These are phyloP conservation scores for Friedmanniomyces simplex DNA, from an alignment of 495 filamentous ascomycete genomes.

Conservation along the genomic window DNA sequence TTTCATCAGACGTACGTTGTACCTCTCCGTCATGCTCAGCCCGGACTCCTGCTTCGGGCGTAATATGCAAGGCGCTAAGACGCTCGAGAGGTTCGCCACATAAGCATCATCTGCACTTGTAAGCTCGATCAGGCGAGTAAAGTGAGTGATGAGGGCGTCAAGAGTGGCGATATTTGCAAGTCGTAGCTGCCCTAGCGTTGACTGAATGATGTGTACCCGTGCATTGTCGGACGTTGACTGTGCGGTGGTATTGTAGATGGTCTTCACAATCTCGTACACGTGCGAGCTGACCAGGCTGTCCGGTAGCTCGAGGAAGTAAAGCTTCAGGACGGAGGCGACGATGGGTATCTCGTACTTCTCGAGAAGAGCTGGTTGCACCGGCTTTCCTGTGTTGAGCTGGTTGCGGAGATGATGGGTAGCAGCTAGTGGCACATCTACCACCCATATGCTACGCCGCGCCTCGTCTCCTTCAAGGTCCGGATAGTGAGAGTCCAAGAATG, in stretches of 20 bases:
- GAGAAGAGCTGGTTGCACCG: conserved; percentile 63
- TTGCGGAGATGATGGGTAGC: conserved; percentile 78
- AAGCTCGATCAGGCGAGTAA: conserved; percentile 90
- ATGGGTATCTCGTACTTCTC: conserved; percentile 85
- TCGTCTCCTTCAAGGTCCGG: conserved; percentile 97
- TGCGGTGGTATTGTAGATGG: conserved; percentile 81
- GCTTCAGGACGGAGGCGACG: conserved; percentile 84
- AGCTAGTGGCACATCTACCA: conserved; percentile 76
- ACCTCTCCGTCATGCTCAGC: conserved; percentile 89
- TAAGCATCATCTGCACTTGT: conserved; percentile 92
- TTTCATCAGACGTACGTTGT: conserved; percentile 81
- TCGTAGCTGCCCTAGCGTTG: conserved; percentile 85
- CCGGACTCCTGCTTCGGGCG: conserved; percentile 76
- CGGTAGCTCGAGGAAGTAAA: conserved; percentile 87
- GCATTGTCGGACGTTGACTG: conserved; percentile 54
- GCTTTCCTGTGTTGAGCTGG: conserved; percentile 79
- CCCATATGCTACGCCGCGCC: conserved; percentile 83
- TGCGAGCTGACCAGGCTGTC: conserved; percentile 97
- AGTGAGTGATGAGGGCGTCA: conserved; percentile 95
- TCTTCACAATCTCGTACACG: conserved; percentile 97
- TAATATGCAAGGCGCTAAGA: conserved; percentile 78
- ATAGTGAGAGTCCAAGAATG: conserved; percentile 91
- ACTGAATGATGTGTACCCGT: conserved; percentile 86
- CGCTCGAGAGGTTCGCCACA: conserved; percentile 61
- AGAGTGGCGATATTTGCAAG: conserved; percentile 97